These are phyloP conservation scores for Coniosporium tulheliwenetii DNA, from an alignment of 2,329 filamentous ascomycete genomes.

Conservation along the genomic window DNA sequence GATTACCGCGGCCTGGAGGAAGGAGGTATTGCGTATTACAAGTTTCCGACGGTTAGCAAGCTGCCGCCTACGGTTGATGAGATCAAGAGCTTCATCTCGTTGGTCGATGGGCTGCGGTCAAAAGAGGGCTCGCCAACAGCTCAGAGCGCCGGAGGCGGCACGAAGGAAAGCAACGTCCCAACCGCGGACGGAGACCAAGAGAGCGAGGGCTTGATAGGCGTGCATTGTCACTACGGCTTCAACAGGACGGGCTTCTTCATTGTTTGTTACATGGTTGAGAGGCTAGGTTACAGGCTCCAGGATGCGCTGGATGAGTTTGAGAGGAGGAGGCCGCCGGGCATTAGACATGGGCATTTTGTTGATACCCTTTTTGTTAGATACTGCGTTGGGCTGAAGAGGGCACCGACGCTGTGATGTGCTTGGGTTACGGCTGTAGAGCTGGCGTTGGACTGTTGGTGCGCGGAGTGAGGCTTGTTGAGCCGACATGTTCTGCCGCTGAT, in stretches of 20 bases:
- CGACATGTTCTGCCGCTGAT: too few relatives aligned
- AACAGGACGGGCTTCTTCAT: slow-evolving; percentile 89
- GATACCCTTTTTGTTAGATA: slow-evolving; percentile 74
- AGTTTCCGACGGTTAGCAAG: slow-evolving; percentile 85
- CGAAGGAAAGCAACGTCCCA: slow-evolving; percentile 35
- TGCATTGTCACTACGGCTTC: slow-evolving; percentile 94
- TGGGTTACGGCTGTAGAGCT: too few relatives aligned
- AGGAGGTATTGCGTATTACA: slow-evolving; percentile 41
- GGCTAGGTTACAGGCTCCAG: slow-evolving; percentile 53
- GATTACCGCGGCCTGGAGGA: slow-evolving; percentile 42
- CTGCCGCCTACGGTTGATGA: slow-evolving; percentile 57
- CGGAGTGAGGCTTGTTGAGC: too few relatives aligned
- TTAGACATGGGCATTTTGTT: slow-evolving; percentile 78
- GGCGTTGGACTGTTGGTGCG: too few relatives aligned
- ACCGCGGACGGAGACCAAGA: slow-evolving; percentile 15
- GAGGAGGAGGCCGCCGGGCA: slow-evolving; percentile 58
- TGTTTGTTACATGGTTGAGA: slow-evolving; percentile 78
- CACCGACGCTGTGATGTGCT: slow-evolving; percentile 5
- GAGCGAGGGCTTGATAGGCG: slow-evolving; percentile 41
- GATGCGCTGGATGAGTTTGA: slow-evolving; percentile 71
- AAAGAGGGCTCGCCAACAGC: slow-evolving; percentile 2
- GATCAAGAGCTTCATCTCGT: slow-evolving; percentile 40
- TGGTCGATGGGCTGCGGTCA: slow-evolving; percentile 33
- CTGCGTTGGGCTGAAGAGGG: slow-evolving; percentile 30
- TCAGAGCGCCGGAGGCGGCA: not conserved